Percentiles rank a stretch among this genome's conserved stretches.
These are phyloP conservation scores for Gloeopeniophorella convolvens DNA, from an alignment of 768 basidiomycete species.

Conservation along the genomic window DNA sequence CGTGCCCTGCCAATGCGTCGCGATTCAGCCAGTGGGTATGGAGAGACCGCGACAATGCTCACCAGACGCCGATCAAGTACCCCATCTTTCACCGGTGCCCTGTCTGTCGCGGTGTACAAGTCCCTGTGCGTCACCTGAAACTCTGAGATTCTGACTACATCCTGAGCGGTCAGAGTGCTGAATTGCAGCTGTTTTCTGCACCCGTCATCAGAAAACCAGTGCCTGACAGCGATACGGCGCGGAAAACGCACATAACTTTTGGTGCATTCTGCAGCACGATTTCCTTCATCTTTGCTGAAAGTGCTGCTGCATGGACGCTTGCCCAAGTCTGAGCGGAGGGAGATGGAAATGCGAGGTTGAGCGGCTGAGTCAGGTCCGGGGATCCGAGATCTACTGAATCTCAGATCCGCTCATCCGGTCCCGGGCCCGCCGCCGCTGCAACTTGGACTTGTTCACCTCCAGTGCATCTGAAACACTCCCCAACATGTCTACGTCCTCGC, in stretches of 20 bases:
- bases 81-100: slow-evolving; percentile 84
- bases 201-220: not conserved
- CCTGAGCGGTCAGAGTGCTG: slow-evolving; percentile 87
- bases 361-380: not conserved
- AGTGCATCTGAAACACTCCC: no score
- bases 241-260: slow-evolving; percentile 14
- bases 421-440: no score
- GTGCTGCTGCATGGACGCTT: slow-evolving; percentile 2
- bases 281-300: slow-evolving; percentile 13
- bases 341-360: not conserved
- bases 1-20: slow-evolving; percentile 65
- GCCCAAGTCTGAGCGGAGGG: not conserved
- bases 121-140: slow-evolving; percentile 93
- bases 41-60: slow-evolving; percentile 24
- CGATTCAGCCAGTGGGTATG: not conserved
- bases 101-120: slow-evolving; percentile 78
- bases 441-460: no score
- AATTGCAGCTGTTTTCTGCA: slow-evolving; percentile 93
- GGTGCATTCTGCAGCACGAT: slow-evolving; percentile 16
- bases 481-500: slow-evolving; percentile 29
- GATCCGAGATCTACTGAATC: slow-evolving; percentile 16
- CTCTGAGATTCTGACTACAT: slow-evolving; percentile 92
- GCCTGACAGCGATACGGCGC: not conserved
- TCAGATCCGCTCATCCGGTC: no score
- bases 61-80: slow-evolving; percentile 91